Evolutionary conservation across 495 filamentous ascomycete genomes (phyloP), one percentile per base, ranked within the genome.

Genomic region (Cetradonia linearis): DNA sequence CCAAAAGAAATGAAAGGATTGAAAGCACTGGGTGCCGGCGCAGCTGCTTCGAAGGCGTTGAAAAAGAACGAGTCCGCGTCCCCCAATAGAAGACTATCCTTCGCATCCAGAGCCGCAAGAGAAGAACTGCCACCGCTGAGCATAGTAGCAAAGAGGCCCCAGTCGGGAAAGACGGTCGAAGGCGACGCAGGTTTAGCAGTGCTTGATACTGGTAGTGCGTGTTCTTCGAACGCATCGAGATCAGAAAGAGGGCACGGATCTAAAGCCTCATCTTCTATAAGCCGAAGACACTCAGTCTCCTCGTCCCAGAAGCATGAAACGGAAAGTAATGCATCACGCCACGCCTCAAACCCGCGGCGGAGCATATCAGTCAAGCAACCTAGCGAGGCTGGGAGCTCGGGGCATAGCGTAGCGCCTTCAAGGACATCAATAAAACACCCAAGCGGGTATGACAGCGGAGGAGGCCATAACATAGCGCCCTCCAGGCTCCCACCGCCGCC

Each of bases 121-220:
- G 37, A 44, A 4, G 27, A 25, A 53, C 11, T 33, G 48, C 34
- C 47, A 25, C 46, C 58, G 23, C 48, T 60, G 30, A 38, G 34
- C 27, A n/a, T n/a, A 23, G 47, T 23, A 23, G 48, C 58, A 5
- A 47, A 38, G 8, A 40, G 28, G 9, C n/a, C 30, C 5, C 30
- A 46, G 31, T 30, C 47, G 10, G 55, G 42, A n/a, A 56, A 57
- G 28, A 27, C 59, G 27, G 48, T 47, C 9, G 38, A 54, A 54
- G 50, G 50, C 2, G 28, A 20, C 10, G 50, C 50, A 13, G 31
- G 28, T 34, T 20, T 54, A 13, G 7, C 31, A 20, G 50, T 14
- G 20, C 16, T 31, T 16, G 50, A 16, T 7, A 30, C 16, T 10
- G 31, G 18, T 34, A 9, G 28, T 31, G 23, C 8, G 42, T 18